Conservation (phyloP, 108 stramenopile species). For the Epipyxis sp. region DNA sequence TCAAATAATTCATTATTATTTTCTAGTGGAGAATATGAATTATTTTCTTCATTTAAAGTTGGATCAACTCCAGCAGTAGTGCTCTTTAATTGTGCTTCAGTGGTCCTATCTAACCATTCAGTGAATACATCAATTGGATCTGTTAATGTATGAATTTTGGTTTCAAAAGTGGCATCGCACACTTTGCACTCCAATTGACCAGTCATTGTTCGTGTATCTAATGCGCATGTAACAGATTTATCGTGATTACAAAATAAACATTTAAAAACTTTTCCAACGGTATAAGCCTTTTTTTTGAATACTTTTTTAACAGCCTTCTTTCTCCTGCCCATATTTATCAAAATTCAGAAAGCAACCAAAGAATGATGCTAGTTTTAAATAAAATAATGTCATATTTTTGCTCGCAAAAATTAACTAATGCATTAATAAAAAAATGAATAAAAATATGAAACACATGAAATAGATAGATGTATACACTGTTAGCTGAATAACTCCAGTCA, state of each 20-base stretch:
- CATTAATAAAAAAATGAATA: too few relatives aligned
- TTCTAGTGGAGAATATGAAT: too few relatives aligned
- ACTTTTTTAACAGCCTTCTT: conserved; percentile 18
- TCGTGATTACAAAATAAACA: conserved; percentile 10
- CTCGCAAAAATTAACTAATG: too few relatives aligned
- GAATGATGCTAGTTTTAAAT: too few relatives aligned
- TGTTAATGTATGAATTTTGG: not conserved
- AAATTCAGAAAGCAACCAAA: too few relatives aligned
- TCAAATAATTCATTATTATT: too few relatives aligned
- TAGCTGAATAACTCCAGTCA: too few relatives aligned
- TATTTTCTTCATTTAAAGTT: too few relatives aligned
- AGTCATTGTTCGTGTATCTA: not conserved
- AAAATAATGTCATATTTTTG: too few relatives aligned
- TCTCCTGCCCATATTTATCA: conserved; percentile 1
- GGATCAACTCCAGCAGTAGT: too few relatives aligned
- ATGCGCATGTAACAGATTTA: not conserved
- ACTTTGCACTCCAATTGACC: not conserved
- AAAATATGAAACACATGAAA: too few relatives aligned
- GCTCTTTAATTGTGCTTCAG: not conserved
- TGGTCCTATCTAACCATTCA: conserved; percentile 5
- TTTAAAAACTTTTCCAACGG: not conserved
- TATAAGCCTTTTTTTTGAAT: conserved; percentile 5
- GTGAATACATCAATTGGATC: not conserved
- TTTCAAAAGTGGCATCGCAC: not conserved
- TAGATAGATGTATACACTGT: too few relatives aligned